phyloP scores from a whole-genome alignment of 805 yeast genomes.

The Metschnikowia corniflorae region DNA sequence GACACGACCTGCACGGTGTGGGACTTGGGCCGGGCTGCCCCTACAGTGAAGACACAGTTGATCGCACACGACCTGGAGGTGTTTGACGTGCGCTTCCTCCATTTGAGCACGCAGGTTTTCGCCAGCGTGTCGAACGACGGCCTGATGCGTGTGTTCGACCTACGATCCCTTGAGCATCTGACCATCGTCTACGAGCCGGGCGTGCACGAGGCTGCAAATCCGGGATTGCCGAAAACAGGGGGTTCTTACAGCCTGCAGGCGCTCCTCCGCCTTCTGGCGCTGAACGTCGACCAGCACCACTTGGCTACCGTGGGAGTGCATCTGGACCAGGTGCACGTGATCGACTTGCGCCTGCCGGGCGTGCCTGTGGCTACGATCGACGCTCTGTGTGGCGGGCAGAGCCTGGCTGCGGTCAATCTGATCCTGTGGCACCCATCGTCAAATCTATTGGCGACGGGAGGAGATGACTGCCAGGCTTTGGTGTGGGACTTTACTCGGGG shows the following conservation, averaged over 20 bases:
- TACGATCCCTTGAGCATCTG: slow-evolving; percentile 85
- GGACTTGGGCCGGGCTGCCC: slow-evolving; percentile 63
- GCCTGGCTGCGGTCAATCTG: slow-evolving; percentile 63
- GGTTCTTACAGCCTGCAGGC: slow-evolving; percentile 44
- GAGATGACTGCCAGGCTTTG: slow-evolving; percentile 71
- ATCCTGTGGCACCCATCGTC: slow-evolving; percentile 82
- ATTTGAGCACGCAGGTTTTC: slow-evolving; percentile 71
- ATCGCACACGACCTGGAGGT: slow-evolving; percentile 97
- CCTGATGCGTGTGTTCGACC: slow-evolving; percentile 85
- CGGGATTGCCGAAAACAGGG: background rate
- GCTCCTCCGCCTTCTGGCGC: slow-evolving; percentile 70
- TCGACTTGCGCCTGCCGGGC: slow-evolving; percentile 89
- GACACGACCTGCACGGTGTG: slow-evolving; percentile 97
- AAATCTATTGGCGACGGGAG: slow-evolving; percentile 58
- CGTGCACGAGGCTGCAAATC: background rate
- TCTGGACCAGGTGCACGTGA: slow-evolving; percentile 58
- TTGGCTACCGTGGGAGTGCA: slow-evolving; percentile 79
- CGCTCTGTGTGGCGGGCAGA: slow-evolving; percentile 48
- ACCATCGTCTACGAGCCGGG: slow-evolving; percentile 89
- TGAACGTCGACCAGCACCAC: slow-evolving; percentile 75
- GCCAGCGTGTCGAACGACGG: slow-evolving; percentile 96
- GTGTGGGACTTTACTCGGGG: slow-evolving; percentile 55
- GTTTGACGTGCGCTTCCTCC: slow-evolving; percentile 82
- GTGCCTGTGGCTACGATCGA: slow-evolving; percentile 67
- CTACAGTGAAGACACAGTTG: slow-evolving; percentile 80